A percentile compares a stretch with the other conserved stretches of the same genome.
Conservation (phyloP, 108 stramenopile species). For the Fragilaria crotonensis region DNA sequence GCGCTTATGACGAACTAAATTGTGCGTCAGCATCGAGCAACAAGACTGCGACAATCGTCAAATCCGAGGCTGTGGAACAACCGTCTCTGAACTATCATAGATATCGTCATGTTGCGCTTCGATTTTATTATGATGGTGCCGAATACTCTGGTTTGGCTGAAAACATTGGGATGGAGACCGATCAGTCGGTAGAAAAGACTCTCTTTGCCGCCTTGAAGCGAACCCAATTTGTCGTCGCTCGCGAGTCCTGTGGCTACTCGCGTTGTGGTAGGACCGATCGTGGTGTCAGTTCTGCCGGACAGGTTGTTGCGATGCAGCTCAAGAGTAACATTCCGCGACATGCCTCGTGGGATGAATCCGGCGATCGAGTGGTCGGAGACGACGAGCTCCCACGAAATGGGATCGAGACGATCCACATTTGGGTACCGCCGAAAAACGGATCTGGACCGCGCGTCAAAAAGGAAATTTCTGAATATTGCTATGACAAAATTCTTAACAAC, state of each 20-base stretch:
- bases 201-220: conserved; percentile 81
- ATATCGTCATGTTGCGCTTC: conserved; percentile 81
- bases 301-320: conserved; percentile 83
- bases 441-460: conserved; percentile 18
- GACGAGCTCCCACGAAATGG: conserved; percentile 64
- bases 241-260: conserved; percentile 64
- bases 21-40: neutral
- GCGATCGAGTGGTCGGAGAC: conserved; percentile 20
- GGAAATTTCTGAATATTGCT: conserved; percentile 77
- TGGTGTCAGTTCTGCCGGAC: conserved; percentile 93
- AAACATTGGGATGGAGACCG: conserved; percentile 53
- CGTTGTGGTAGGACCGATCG: conserved; percentile 95
- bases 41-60: neutral
- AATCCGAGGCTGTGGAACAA: neutral
- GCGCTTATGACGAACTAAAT: conserved; percentile 5
- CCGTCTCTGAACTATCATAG: conserved; percentile 11
- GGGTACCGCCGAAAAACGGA: conserved; percentile 33
- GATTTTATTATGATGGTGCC: conserved; percentile 86
- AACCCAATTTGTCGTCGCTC: conserved; percentile 53
- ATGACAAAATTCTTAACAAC: conserved; percentile 89
- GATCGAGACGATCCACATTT: conserved; percentile 32
- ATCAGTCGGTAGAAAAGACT: conserved; percentile 77
- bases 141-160: conserved; percentile 78
- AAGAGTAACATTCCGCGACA: conserved; percentile 64
- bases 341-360: conserved; percentile 31